Evolutionary conservation across 148 eudicot species (phyloP).

Genomic region (Silene conica): DNA sequence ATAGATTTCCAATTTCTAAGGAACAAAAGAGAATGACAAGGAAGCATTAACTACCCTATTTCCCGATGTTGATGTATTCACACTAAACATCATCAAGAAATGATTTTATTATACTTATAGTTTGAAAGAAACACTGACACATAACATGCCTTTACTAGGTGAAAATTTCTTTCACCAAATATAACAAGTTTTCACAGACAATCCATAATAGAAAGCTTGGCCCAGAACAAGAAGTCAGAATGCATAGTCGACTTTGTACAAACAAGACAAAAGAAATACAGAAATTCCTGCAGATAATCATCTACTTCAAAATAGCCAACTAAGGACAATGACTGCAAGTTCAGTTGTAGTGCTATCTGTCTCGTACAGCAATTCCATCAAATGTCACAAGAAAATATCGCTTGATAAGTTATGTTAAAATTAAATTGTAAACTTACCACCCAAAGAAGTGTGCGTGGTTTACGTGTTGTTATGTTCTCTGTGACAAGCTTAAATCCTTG

Average conservation of each 20-base stretch:
- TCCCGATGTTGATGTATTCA: not conserved
- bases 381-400: not conserved
- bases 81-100: not conserved
- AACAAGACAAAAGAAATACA: not conserved
- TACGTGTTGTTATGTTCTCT: conserved; percentile 95
- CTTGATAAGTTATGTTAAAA: not conserved
- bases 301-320: not conserved
- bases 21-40: not conserved
- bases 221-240: not conserved
- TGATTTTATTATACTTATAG: not conserved
- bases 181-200: not conserved
- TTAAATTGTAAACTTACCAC: conserved; percentile 63
- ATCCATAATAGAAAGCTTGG: not conserved
- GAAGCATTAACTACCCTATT: not conserved
- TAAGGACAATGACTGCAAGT: not conserved
- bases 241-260: not conserved
- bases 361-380: not conserved
- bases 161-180: not conserved
- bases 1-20: not conserved
- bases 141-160: not conserved
- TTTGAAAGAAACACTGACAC: not conserved
- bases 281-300: not conserved
- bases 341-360: not conserved
- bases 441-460: conserved; percentile 88
- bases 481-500: conserved; percentile 97